Conservation (phyloP, 139 green algal genomes). For the Closterium sp. region DNA sequence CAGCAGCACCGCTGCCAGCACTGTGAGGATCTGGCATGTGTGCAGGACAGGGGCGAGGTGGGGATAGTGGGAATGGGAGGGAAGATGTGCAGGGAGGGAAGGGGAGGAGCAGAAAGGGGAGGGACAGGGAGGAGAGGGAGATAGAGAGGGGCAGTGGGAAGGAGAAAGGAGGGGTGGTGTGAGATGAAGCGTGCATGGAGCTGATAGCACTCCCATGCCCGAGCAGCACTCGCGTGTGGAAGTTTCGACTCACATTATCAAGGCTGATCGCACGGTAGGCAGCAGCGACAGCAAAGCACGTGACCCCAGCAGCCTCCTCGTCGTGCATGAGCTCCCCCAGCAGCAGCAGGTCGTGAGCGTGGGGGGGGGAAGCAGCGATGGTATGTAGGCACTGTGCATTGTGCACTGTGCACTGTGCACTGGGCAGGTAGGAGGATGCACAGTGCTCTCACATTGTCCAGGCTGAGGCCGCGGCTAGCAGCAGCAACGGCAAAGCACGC, state of each 20-base stretch:
- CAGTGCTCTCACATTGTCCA: conserved; percentile 8
- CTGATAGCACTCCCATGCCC: too few relatives aligned
- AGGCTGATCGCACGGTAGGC: neutral
- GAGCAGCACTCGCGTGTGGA: too few relatives aligned
- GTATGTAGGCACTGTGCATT: too few relatives aligned
- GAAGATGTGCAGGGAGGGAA: neutral
- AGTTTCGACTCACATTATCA: too few relatives aligned
- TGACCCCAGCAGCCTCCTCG: neutral
- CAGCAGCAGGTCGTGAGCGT: too few relatives aligned
- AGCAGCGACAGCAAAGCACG: neutral
- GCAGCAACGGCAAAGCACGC: neutral
- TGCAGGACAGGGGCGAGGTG: neutral
- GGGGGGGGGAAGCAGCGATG: too few relatives aligned
- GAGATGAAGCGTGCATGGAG: too few relatives aligned
- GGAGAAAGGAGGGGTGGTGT: neutral
- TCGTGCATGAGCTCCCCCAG: neutral
- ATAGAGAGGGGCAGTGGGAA: neutral
- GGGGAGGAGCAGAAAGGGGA: neutral
- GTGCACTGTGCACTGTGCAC: too few relatives aligned
- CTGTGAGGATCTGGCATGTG: conserved; percentile 16
- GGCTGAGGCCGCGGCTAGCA: neutral
- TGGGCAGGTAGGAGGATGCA: too few relatives aligned
- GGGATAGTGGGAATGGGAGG: too few relatives aligned
- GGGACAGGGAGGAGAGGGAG: neutral
- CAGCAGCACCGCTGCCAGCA: conserved; percentile 66